Percentiles rank a stretch among this genome's conserved stretches.
Evolutionary conservation across 1,284 basidiomycete genomes (phyloP).

Genomic region (Ustilago shanxiensis): DNA sequence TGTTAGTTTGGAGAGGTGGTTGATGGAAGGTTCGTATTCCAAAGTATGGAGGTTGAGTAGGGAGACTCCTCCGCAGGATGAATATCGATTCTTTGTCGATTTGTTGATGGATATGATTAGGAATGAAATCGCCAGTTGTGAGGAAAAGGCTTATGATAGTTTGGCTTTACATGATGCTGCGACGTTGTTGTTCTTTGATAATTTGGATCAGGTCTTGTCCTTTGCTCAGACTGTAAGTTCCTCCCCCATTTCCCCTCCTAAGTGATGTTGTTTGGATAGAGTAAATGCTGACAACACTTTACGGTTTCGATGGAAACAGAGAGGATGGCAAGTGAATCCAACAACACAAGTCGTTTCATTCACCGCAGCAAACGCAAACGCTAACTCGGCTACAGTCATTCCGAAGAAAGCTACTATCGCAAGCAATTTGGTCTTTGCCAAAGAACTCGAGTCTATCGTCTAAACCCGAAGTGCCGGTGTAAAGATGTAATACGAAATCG

Average conservation of each 20-base stretch:
- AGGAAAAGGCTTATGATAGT: conserved; percentile 88
- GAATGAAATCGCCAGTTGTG: conserved; percentile 92
- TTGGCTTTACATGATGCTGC: conserved; percentile 88
- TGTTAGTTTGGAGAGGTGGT: conserved; percentile 81
- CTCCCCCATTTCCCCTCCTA: background rate
- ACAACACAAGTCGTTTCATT: conserved; percentile 69
- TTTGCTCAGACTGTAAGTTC: conserved; percentile 79
- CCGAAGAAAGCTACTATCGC: conserved; percentile 67
- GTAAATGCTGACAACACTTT: background rate
- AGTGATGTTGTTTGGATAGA: background rate
- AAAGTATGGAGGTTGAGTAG: conserved; percentile 93
- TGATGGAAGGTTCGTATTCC: conserved; percentile 98
- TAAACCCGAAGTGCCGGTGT: too few species aligned
- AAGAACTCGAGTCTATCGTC: conserved; percentile 69
- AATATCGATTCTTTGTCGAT: conserved; percentile 91
- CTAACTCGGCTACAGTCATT: conserved; percentile 40
- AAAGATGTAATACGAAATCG: too few species aligned
- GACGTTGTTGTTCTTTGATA: conserved; percentile 87
- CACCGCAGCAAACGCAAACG: conserved; percentile 37
- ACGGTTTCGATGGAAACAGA: conserved; percentile 37
- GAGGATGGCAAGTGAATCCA: conserved; percentile 71
- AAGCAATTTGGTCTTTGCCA: conserved; percentile 66
- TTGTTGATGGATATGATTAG: conserved; percentile 92
- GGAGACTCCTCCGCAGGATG: conserved; percentile 79
- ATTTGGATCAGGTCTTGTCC: conserved; percentile 79